A percentile compares a stretch with the other conserved stretches of the same genome.
Evolutionary conservation across 2,329 filamentous ascomycete species (phyloP).

Genomic region (Drechmeria coniospora): DNA sequence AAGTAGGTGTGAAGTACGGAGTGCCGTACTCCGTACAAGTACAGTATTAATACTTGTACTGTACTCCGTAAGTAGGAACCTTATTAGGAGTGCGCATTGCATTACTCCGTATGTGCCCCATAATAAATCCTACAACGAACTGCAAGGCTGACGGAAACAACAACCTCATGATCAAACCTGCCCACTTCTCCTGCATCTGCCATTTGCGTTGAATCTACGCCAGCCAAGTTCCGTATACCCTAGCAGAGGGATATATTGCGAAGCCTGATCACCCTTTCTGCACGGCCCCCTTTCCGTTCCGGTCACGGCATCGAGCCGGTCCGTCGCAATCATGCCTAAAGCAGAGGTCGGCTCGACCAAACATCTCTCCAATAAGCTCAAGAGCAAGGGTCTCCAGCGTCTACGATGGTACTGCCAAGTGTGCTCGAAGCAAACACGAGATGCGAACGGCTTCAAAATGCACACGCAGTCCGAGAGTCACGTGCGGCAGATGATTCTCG

Average conservation of each 20-base stretch:
- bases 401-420: conserved; percentile 85
- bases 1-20: too few species aligned
- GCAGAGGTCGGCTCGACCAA: conserved; percentile 91
- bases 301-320: too few species aligned
- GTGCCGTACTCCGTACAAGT: too few species aligned
- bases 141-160: conserved; percentile 4
- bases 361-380: conserved; percentile 79
- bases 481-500: conserved; percentile 72
- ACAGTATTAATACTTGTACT: too few species aligned
- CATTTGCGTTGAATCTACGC: too few species aligned
- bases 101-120: background rate
- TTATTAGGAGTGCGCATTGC: background rate
- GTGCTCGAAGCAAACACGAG: conserved; percentile 50
- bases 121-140: conserved; percentile 1
- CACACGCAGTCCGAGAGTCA: conserved; percentile 76
- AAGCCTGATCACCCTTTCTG: too few species aligned
- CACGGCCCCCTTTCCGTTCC: too few species aligned
- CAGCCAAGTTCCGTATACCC: too few species aligned
- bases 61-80: too few species aligned
- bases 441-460: conserved; percentile 86
- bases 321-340: conserved; percentile 66
- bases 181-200: too few species aligned
- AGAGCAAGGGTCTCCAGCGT: conserved; percentile 61
- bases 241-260: too few species aligned
- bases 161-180: too few species aligned